These are phyloP conservation scores for Chalciporus pseudorubinellus DNA, from an alignment of 768 basidiomycete species.

Conservation along the genomic window DNA sequence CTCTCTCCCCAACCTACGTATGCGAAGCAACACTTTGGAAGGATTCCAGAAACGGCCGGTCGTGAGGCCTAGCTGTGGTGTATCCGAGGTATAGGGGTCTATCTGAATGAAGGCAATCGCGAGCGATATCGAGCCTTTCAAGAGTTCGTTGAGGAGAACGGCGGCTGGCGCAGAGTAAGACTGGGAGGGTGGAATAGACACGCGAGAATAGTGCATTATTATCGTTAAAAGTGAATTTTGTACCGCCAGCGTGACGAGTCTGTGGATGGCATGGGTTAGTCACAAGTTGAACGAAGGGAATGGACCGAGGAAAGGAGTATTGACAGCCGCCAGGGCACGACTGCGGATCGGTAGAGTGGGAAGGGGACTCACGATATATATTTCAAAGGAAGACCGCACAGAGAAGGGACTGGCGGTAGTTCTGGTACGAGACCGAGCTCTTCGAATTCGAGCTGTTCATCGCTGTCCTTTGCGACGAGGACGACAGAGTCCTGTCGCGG, in stretches of 20 bases:
- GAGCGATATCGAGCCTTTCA: constrained; percentile 88
- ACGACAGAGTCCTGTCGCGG: constrained; percentile 20
- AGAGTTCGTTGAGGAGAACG: constrained; percentile 89
- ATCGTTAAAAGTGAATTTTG: constrained; percentile 91
- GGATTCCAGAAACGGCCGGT: constrained; percentile 37
- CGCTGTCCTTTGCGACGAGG: constrained; percentile 32
- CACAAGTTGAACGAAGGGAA: not conserved
- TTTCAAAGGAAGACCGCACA: constrained; percentile 74
- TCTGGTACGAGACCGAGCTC: constrained; percentile 43
- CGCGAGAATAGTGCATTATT: constrained; percentile 96
- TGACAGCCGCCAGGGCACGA: not conserved
- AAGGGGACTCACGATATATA: constrained; percentile 65
- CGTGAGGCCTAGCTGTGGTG: constrained; percentile 30
- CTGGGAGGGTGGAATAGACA: constrained; percentile 68
- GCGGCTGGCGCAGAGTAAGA: constrained; percentile 93
- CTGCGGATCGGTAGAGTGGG: constrained; percentile 4
- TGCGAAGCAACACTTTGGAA: constrained; percentile 40
- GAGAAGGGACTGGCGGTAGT: constrained; percentile 43
- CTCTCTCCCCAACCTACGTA: constrained; percentile 59
- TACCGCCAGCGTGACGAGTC: constrained; percentile 79
- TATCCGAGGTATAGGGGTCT: constrained; percentile 37
- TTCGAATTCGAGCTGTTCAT: constrained; percentile 43
- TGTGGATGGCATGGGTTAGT: constrained; percentile 26
- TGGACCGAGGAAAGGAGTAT: no score
- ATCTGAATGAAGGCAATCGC: constrained; percentile 74